phyloP scores from a whole-genome alignment of 352 stramenopile genomes.

The Phytophthora colocasiae region DNA sequence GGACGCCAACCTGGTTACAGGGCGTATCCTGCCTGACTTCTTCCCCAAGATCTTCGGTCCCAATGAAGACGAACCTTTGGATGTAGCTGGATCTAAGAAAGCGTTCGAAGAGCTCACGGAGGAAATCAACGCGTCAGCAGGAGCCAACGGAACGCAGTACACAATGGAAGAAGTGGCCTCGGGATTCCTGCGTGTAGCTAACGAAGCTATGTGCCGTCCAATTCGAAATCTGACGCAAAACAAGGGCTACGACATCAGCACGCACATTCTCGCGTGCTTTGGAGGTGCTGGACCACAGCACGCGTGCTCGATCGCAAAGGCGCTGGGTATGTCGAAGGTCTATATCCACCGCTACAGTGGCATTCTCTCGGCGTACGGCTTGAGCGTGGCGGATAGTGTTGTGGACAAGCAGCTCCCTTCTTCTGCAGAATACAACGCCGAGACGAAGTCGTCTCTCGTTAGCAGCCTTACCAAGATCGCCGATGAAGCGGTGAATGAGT shows the following conservation, averaged over 20 bases:
- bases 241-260: conserved; percentile 98
- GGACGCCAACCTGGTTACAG: conserved; percentile 98
- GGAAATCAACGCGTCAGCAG: conserved; percentile 85
- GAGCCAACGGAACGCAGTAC: conserved; percentile 67
- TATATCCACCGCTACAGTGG: conserved; percentile 99
- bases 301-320: conserved; percentile 96
- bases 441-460: conserved; percentile 62
- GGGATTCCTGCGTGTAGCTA: conserved; percentile 98
- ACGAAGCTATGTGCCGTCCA: conserved; percentile 99
- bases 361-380: conserved; percentile 98
- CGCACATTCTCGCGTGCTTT: conserved; percentile 97
- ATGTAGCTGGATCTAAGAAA: conserved; percentile 92
- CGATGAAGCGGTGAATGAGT: conserved; percentile 67
- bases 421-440: conserved; percentile 63
- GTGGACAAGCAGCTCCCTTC: conserved; percentile 96
- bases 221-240: conserved; percentile 99
- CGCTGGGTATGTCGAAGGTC: conserved; percentile 97
- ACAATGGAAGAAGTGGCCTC: conserved; percentile 96
- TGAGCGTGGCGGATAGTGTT: conserved; percentile 97
- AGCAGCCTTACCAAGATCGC: conserved; percentile 58
- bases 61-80: conserved; percentile 96
- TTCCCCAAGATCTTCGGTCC: conserved; percentile 99
- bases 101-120: conserved; percentile 93
- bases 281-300: conserved; percentile 98
- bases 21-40: conserved; percentile 96